These are phyloP conservation scores for Brasenia schreberi DNA, from an alignment of 164 flowering plant genomes.

Conservation along the genomic window DNA sequence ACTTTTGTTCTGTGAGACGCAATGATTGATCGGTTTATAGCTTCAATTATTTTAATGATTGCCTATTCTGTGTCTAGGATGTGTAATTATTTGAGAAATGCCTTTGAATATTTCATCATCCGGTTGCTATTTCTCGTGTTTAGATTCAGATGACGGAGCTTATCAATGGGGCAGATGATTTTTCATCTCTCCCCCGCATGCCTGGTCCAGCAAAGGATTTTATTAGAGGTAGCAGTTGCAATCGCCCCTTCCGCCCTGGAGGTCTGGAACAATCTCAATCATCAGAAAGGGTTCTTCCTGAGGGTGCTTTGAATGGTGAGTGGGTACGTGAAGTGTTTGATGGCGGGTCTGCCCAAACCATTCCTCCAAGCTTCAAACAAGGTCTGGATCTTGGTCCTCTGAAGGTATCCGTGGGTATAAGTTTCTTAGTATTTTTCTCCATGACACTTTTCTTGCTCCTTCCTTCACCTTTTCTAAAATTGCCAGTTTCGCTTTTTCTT, in stretches of 20 bases:
- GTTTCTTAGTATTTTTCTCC: background rate
- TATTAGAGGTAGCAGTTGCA: slow-evolving; percentile 72
- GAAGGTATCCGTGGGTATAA: slow-evolving; percentile 26
- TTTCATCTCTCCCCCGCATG: slow-evolving; percentile 53
- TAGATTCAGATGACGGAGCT: slow-evolving; percentile 71
- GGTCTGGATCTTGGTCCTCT: slow-evolving; percentile 78
- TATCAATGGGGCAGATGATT: slow-evolving; percentile 47
- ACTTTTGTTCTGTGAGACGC: too few species aligned
- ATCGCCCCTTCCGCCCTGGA: slow-evolving; percentile 92
- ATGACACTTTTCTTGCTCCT: background rate
- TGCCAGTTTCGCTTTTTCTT: slow-evolving; percentile 1
- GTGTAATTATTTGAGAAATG: background rate
- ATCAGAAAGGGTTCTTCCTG: slow-evolving; percentile 46
- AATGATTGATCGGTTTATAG: too few species aligned
- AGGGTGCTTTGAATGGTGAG: slow-evolving; percentile 61
- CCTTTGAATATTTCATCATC: background rate
- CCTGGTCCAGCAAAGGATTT: slow-evolving; percentile 75
- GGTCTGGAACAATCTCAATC: slow-evolving; percentile 67
- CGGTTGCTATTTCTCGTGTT: background rate
- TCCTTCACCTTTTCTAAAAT: background rate
- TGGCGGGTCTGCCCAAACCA: slow-evolving; percentile 55
- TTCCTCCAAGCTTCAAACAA: slow-evolving; percentile 67
- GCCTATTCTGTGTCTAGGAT: background rate
- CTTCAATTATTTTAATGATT: too few species aligned
- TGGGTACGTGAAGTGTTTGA: slow-evolving; percentile 69